Conservation (phyloP, 768 basidiomycete species). For the Serendipita indica region DNA sequence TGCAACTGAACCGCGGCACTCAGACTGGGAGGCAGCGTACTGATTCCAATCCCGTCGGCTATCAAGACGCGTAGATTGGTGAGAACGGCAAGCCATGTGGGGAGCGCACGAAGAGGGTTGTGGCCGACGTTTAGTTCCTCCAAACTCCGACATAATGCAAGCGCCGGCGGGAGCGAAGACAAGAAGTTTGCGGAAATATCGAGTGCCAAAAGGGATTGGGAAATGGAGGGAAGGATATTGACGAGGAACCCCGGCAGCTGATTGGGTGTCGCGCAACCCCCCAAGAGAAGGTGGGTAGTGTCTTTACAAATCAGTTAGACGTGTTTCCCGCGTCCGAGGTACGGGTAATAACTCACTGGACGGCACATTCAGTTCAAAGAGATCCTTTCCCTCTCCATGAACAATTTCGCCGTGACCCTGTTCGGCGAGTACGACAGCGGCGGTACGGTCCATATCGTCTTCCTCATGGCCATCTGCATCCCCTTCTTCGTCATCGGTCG, state of each 20-base stretch:
- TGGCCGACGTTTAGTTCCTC: conserved; percentile 90
- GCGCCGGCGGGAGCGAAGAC: conserved; percentile 63
- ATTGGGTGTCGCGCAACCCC: conserved; percentile 64
- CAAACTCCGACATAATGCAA: conserved; percentile 64
- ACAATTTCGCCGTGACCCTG: conserved; percentile 77
- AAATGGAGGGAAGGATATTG: conserved; percentile 52
- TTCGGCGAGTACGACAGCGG: conserved; percentile 64
- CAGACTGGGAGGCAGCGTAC: conserved; percentile 54
- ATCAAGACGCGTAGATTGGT: conserved; percentile 71
- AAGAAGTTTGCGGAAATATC: conserved; percentile 88
- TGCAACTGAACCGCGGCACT: conserved; percentile 65
- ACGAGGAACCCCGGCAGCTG: conserved; percentile 64
- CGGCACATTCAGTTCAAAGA: conserved; percentile 48
- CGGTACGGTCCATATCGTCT: conserved; percentile 32
- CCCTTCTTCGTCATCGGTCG: conserved; percentile 27
- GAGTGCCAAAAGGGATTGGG: conserved; percentile 68
- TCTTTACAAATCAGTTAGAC: conserved; percentile 31
- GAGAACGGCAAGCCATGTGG: conserved; percentile 68
- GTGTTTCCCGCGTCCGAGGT: conserved; percentile 9
- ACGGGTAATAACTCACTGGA: conserved; percentile 39
- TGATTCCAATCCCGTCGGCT: conserved; percentile 79
- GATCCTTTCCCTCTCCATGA: conserved; percentile 46
- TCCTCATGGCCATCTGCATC: conserved; percentile 45
- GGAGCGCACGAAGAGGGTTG: conserved; percentile 86
- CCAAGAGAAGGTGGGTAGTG: conserved; percentile 85